Evolutionary conservation across 2,329 filamentous ascomycete species (phyloP).

Genomic region (Calonectria montana): DNA sequence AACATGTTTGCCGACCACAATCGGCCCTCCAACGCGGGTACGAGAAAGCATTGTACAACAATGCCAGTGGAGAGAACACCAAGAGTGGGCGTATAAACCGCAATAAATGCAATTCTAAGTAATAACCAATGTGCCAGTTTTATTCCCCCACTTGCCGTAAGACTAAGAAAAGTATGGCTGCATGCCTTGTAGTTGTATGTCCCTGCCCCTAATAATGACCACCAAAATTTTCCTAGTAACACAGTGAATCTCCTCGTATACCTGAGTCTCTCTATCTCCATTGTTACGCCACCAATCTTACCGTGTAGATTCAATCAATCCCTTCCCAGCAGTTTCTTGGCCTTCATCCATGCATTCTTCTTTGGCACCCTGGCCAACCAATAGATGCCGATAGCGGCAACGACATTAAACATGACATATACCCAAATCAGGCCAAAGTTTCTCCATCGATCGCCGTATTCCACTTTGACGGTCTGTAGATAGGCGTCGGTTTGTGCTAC

Average conservation of each 20-base stretch:
- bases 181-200: no score
- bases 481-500: slow-evolving; percentile 49
- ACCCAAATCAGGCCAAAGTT: slow-evolving; percentile 65
- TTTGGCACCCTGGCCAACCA: slow-evolving; percentile 51
- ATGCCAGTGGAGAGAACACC: no score
- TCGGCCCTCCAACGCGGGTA: no score
- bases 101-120: no score
- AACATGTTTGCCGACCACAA: no score
- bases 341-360: slow-evolving; percentile 18
- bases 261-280: background rate
- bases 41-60: no score
- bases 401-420: slow-evolving; percentile 61
- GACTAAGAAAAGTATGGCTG: no score
- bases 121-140: no score
- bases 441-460: slow-evolving; percentile 61
- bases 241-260: no score
- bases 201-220: background rate
- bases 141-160: no score
- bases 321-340: background rate
- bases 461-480: slow-evolving; percentile 51
- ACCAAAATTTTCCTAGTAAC: background rate
- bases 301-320: background rate
- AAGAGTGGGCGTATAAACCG: no score
- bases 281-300: background rate
- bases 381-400: slow-evolving; percentile 57